Percentiles rank a stretch among this genome's conserved stretches.
These are phyloP conservation scores for Peribolospora kevripleyi DNA, from an alignment of 768 basidiomycete genomes.

Conservation along the genomic window DNA sequence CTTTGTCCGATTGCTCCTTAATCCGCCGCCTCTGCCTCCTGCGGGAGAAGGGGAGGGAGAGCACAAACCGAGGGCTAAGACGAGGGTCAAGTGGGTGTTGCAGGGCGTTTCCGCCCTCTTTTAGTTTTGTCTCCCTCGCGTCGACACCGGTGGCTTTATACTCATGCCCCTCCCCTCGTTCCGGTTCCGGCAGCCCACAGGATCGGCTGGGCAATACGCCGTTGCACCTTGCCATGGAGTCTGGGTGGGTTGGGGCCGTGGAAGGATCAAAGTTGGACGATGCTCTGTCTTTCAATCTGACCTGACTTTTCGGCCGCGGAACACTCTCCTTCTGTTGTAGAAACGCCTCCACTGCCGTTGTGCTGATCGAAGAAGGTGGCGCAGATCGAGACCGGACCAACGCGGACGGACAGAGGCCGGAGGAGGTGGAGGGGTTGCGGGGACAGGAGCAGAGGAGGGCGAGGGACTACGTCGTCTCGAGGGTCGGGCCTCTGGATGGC, in stretches of 20 bases:
- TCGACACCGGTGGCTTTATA: not conserved
- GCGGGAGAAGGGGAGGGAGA: not conserved
- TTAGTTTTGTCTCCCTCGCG: not conserved
- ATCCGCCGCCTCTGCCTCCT: conserved; percentile 43
- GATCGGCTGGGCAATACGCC: conserved; percentile 60
- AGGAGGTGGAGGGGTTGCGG: conserved; percentile 71
- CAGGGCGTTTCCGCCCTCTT: conserved; percentile 1
- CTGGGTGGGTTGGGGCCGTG: conserved; percentile 58
- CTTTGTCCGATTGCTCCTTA: conserved; percentile 63
- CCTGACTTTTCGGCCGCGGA: too few relatives aligned
- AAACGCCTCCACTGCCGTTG: conserved; percentile 29
- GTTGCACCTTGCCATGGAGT: conserved; percentile 90
- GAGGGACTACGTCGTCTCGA: conserved; percentile 34
- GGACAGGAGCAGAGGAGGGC: conserved; percentile 60
- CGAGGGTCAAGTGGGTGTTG: conserved; percentile 46
- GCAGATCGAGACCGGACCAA: conserved; percentile 72
- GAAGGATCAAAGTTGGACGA: too few relatives aligned
- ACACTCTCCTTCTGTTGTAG: too few relatives aligned
- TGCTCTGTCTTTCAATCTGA: too few relatives aligned
- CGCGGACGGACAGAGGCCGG: conserved; percentile 59
- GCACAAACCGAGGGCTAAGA: not conserved
- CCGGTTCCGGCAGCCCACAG: not conserved
- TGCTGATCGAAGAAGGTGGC: conserved; percentile 67
- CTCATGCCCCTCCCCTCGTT: too few relatives aligned
- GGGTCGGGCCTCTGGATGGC: too few relatives aligned